Percentiles rank a stretch among this genome's conserved stretches.
Conservation (phyloP, 2,329 filamentous ascomycete genomes). For the Graphium sp. region DNA sequence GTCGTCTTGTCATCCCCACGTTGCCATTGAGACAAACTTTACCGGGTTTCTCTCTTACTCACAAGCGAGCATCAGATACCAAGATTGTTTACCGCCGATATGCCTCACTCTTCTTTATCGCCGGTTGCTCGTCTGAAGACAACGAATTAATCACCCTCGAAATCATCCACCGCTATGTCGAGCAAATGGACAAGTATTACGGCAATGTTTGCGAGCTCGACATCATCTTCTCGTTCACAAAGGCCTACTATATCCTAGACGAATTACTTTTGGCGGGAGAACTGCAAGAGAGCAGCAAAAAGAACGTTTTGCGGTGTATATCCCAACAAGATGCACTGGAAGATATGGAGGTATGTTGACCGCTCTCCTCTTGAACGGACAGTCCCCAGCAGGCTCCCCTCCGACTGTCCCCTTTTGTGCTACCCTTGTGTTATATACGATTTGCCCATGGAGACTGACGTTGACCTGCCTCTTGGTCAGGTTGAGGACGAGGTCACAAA, state of each 20-base stretch:
- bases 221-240: slow-evolving; percentile 99
- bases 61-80: slow-evolving; percentile 64
- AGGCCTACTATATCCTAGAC: slow-evolving; percentile 97
- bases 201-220: slow-evolving; percentile 98
- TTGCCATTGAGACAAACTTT: no score
- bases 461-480: slow-evolving; percentile 30
- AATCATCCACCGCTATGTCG: slow-evolving; percentile 97
- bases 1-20: no score
- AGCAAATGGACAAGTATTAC: slow-evolving; percentile 99
- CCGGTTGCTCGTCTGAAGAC: slow-evolving; percentile 89
- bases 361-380: slow-evolving; percentile 1
- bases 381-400: background rate
- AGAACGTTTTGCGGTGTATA: slow-evolving; percentile 93
- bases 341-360: slow-evolving; percentile 86
- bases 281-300: slow-evolving; percentile 98
- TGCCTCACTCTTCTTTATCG: slow-evolving; percentile 97
- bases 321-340: slow-evolving; percentile 94
- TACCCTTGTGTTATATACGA: background rate
- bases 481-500: slow-evolving; percentile 82
- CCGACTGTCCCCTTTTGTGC: slow-evolving; percentile 1
- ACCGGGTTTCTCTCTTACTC: no score
- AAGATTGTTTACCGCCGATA: slow-evolving; percentile 99
- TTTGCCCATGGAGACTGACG: slow-evolving; percentile 3
- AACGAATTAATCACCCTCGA: slow-evolving; percentile 98
- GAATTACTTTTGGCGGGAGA: slow-evolving; percentile 90